These are phyloP conservation scores for Naegleria lovaniensis DNA, from an alignment of 208 protist species.

Conservation along the genomic window DNA sequence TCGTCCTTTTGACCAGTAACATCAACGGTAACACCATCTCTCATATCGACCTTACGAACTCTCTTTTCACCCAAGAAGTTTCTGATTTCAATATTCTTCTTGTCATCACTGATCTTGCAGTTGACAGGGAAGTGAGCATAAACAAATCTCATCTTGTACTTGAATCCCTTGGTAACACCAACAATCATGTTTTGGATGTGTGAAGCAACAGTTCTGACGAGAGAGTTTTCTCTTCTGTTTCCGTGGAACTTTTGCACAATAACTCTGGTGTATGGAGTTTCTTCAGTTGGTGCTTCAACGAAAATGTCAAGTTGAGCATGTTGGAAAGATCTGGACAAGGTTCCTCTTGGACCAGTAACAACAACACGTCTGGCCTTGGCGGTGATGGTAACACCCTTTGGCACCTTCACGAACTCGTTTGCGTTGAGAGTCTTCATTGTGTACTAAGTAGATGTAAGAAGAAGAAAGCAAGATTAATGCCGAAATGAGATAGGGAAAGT, in stretches of 20 bases:
- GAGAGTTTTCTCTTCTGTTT: conserved; percentile 81
- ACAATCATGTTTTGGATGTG: conserved; percentile 98
- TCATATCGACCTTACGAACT: conserved; percentile 75
- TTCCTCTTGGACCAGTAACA: conserved; percentile 91
- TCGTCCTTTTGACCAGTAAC: conserved; percentile 93
- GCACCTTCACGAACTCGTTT: not conserved
- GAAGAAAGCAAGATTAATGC: not conserved
- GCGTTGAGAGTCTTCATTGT: not conserved
- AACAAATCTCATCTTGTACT: conserved; percentile 98
- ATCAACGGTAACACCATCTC: conserved; percentile 73
- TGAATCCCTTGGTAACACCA: conserved; percentile 96
- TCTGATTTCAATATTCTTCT: conserved; percentile 90
- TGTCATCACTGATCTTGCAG: conserved; percentile 71
- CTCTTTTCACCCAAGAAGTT: conserved; percentile 99
- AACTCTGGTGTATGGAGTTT: conserved; percentile 45
- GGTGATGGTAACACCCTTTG: conserved; percentile 53
- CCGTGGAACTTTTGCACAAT: conserved; percentile 89
- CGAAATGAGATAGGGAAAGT: not conserved
- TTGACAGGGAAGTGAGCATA: conserved; percentile 99
- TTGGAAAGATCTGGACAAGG: conserved; percentile 79
- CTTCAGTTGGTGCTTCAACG: conserved; percentile 28
- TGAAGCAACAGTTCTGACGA: conserved; percentile 85
- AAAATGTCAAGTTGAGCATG: conserved; percentile 80
- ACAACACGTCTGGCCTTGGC: conserved; percentile 72
- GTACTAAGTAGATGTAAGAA: not conserved